phyloP scores from a whole-genome alignment of 2,329 filamentous ascomycete genomes.

The Cyclaneusma minus region DNA sequence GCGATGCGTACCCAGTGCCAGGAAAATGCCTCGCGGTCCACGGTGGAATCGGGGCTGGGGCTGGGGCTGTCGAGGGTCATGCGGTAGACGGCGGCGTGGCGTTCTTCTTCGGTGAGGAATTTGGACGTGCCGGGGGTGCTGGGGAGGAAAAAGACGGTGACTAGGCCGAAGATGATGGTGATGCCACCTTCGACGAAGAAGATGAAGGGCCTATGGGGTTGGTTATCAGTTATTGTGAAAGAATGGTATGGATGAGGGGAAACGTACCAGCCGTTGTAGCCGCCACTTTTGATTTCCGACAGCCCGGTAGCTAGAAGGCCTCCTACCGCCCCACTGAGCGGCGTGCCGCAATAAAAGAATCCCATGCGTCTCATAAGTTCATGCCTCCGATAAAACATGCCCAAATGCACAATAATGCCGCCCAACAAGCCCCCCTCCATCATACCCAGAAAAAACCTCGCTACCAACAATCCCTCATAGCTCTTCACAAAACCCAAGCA shows the following conservation, averaged over 20 bases:
- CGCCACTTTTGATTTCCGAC: no score
- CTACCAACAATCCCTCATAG: slow-evolving; percentile 17
- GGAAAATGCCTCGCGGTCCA: slow-evolving; percentile 13
- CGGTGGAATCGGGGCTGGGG: slow-evolving; percentile 2
- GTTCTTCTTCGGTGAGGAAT: slow-evolving; percentile 24
- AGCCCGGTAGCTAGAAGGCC: slow-evolving; percentile 38
- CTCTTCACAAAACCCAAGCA: slow-evolving; percentile 17
- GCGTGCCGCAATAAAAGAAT: slow-evolving; percentile 38
- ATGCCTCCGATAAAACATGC: slow-evolving; percentile 29
- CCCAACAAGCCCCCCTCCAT: slow-evolving; percentile 10
- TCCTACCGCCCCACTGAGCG: slow-evolving; percentile 40
- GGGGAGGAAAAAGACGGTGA: slow-evolving; percentile 28
- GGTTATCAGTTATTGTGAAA: no score
- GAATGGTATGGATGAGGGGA: no score
- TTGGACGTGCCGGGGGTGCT: slow-evolving; percentile 24
- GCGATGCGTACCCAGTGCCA: slow-evolving; percentile 22
- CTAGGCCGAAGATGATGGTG: slow-evolving; percentile 7
- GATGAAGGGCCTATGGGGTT: no score
- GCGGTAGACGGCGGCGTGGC: slow-evolving; percentile 8
- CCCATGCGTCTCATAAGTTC: slow-evolving; percentile 39
- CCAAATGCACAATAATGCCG: slow-evolving; percentile 1
- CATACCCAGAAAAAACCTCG: slow-evolving; percentile 11
- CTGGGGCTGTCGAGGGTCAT: not conserved
- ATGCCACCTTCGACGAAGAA: slow-evolving; percentile 1
- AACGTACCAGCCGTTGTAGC: no score